These are phyloP conservation scores for Melaleuca quinquenervia DNA, from an alignment of 345 rosid species.

Conservation along the genomic window DNA sequence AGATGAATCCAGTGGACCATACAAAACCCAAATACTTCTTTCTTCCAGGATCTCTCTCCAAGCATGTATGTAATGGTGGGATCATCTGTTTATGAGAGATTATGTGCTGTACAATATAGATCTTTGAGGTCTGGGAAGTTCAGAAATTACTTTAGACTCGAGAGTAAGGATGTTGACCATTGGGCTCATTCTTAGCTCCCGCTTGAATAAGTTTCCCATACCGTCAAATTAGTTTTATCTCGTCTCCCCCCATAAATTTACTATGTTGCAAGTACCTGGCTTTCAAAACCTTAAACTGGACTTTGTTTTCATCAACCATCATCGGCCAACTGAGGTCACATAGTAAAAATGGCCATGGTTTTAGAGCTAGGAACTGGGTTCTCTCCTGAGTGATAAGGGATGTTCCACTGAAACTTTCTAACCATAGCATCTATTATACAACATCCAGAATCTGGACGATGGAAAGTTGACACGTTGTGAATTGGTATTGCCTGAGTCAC, in stretches of 20 bases:
- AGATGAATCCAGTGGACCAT: neutral
- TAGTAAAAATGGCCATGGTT: neutral
- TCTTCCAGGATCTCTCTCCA: neutral
- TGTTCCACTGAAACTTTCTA: neutral
- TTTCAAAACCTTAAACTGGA: neutral
- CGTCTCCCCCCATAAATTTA: neutral
- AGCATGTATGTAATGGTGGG: neutral
- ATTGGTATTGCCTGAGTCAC: neutral
- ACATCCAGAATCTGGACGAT: neutral
- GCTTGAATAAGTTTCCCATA: neutral
- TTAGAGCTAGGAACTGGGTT: neutral
- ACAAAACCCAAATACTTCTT: neutral
- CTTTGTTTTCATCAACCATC: neutral
- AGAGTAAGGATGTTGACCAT: neutral
- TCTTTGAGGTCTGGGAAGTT: neutral
- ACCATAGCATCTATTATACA: neutral
- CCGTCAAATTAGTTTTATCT: neutral
- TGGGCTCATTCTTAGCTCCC: neutral
- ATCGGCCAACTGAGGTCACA: neutral
- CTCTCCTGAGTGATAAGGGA: neutral
- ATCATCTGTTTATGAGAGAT: neutral
- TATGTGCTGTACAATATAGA: neutral
- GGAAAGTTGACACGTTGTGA: neutral
- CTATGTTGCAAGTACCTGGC: neutral
- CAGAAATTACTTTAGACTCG: neutral